A percentile compares a stretch with the other conserved stretches of the same genome.
These are phyloP conservation scores for Pulveroboletus sp. DNA, from an alignment of 768 basidiomycete genomes.

Conservation along the genomic window DNA sequence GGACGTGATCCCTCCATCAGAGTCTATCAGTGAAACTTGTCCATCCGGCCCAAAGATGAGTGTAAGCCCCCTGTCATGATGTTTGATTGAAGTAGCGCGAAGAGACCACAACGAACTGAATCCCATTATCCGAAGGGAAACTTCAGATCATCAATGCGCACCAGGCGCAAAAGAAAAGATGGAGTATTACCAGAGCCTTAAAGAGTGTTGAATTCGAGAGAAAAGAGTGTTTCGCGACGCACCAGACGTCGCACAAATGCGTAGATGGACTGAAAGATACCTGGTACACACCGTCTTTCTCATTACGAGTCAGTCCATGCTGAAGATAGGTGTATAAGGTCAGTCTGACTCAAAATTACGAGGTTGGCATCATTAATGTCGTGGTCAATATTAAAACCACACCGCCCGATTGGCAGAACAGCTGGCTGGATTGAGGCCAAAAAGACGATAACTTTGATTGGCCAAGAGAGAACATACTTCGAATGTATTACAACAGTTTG, in stretches of 20 bases:
- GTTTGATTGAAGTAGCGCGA: conserved; percentile 10
- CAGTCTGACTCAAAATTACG: not conserved
- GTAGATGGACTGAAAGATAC: not conserved
- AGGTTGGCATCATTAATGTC: not conserved
- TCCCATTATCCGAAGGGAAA: conserved; percentile 17
- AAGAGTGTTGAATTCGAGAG: not conserved
- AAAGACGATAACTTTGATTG: not conserved
- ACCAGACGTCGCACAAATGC: conserved; percentile 1
- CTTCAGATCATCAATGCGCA: conserved; percentile 24
- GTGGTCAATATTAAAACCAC: conserved; percentile 5
- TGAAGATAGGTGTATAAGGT: not conserved
- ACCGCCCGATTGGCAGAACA: not conserved
- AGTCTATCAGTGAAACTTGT: conserved; percentile 25
- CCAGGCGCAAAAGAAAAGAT: conserved; percentile 22
- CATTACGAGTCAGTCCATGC: conserved; percentile 12
- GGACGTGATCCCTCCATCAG: conserved; percentile 4
- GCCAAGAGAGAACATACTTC: too few species aligned
- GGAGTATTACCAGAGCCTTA: not conserved
- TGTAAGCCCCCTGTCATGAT: conserved; percentile 19
- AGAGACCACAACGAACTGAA: conserved; percentile 5
- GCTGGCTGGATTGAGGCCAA: not conserved
- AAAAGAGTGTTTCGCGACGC: conserved; percentile 1
- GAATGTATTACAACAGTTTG: too few species aligned
- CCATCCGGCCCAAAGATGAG: conserved; percentile 26
- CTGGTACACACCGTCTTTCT: not conserved